Conservation (phyloP, 2,329 filamentous ascomycete species). For the Verticillium longisporum region DNA sequence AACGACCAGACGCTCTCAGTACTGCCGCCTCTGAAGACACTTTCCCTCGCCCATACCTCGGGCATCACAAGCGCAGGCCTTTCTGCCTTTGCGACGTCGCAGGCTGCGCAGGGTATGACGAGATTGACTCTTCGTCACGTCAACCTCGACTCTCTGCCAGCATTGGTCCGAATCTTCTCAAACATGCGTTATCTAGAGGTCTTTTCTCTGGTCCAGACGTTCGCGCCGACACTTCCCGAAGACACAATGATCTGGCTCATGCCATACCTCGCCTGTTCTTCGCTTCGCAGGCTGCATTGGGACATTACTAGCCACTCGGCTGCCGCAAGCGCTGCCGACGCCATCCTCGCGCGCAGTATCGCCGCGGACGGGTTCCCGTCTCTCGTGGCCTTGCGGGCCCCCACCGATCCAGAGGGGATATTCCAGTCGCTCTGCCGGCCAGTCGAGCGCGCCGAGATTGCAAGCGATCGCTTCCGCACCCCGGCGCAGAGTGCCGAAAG, state of each 20-base stretch:
- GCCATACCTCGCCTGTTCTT: slow-evolving; percentile 53
- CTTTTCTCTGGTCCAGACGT: slow-evolving; percentile 49
- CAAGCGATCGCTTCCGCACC: slow-evolving; percentile 38
- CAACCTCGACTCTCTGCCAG: slow-evolving; percentile 47
- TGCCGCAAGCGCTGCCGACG: slow-evolving; percentile 43
- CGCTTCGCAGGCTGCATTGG: slow-evolving; percentile 53
- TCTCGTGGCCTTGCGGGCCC: slow-evolving; percentile 53
- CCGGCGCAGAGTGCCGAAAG: slow-evolving; percentile 4
- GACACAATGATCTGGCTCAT: slow-evolving; percentile 55
- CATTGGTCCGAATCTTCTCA: slow-evolving; percentile 52
- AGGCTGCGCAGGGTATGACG: slow-evolving; percentile 35
- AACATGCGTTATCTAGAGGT: slow-evolving; percentile 40
- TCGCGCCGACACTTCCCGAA: slow-evolving; percentile 46
- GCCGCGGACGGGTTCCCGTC: slow-evolving; percentile 54
- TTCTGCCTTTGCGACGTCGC: slow-evolving; percentile 46
- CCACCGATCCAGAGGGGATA: slow-evolving; percentile 61
- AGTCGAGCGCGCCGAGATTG: slow-evolving; percentile 43
- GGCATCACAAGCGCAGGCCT: slow-evolving; percentile 52
- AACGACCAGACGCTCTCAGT: slow-evolving; percentile 47
- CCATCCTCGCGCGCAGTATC: slow-evolving; percentile 59
- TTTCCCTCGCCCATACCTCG: slow-evolving; percentile 48
- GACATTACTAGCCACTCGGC: slow-evolving; percentile 49
- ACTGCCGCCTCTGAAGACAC: slow-evolving; percentile 46
- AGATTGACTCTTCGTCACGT: slow-evolving; percentile 50
- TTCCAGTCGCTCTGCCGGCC: slow-evolving; percentile 66